Conservation (phyloP, 768 basidiomycete genomes). For the Psilocybe azurescens region DNA sequence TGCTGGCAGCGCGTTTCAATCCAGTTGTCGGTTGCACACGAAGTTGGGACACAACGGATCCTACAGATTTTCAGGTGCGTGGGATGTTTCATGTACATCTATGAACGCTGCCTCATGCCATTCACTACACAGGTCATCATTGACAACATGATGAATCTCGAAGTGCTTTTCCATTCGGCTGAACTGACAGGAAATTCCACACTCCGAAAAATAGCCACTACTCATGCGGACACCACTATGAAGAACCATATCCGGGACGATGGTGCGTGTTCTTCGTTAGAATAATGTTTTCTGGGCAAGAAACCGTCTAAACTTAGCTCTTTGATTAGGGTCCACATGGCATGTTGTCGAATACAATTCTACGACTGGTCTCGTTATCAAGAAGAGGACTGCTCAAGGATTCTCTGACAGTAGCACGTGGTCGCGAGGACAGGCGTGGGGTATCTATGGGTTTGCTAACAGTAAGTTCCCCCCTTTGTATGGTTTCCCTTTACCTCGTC, state of each 20-base stretch:
- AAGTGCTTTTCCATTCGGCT: slow-evolving; percentile 64
- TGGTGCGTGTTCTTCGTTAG: slow-evolving; percentile 42
- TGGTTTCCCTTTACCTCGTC: background rate
- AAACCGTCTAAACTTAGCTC: slow-evolving; percentile 8
- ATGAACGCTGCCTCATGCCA: background rate
- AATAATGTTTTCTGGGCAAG: background rate
- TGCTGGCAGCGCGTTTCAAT: slow-evolving; percentile 62
- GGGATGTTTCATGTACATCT: background rate
- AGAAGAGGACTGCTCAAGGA: slow-evolving; percentile 64
- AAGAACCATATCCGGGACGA: slow-evolving; percentile 68
- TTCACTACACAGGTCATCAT: slow-evolving; percentile 58
- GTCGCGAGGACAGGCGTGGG: slow-evolving; percentile 79
- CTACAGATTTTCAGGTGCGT: slow-evolving; percentile 62
- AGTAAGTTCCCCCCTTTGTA: slow-evolving; percentile 45
- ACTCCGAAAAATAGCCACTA: slow-evolving; percentile 61
- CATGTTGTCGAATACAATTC: slow-evolving; percentile 73
- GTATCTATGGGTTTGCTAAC: slow-evolving; percentile 70
- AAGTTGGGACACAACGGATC: slow-evolving; percentile 68
- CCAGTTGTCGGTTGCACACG: slow-evolving; percentile 68
- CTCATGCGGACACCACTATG: slow-evolving; percentile 72
- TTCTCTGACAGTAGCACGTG: slow-evolving; percentile 71
- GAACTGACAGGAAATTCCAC: slow-evolving; percentile 65
- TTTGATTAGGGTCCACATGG: slow-evolving; percentile 49
- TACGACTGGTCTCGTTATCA: slow-evolving; percentile 64
- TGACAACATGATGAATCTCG: slow-evolving; percentile 84